Base-by-base conservation (phyloP, 2,329 filamentous ascomycete species). In the Pseudogymnoascus pannorum region DNA sequence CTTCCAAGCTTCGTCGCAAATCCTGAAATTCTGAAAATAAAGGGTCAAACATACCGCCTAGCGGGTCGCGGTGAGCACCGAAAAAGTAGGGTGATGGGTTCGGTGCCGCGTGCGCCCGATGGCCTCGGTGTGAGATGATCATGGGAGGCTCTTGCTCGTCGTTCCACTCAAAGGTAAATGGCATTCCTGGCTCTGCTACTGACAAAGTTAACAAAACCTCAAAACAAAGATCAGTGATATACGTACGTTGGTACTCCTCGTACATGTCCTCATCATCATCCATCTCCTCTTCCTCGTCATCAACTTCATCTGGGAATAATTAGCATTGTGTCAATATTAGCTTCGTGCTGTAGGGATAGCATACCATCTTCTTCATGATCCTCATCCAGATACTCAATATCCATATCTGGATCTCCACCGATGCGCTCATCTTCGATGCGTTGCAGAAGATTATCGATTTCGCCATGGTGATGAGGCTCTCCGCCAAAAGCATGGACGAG, bases 231-330 rank as follows among this genome's bases (percentile, higher is more conserved):
- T 38, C 38, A 31, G 16, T 16, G 9, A 9, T 22, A 24, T 57
- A 78, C 80, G 75, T 77, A 84, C 81, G 76, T 62, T 81, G 78
- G 72, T 81, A 84, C 31, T 80, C 80, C 63, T 85, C 83, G 64
- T 84, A 86, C 62, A 82, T 77, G 68, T 85, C 85, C 60, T 86
- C 82, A 18, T 85, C 83, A 58, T 91, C 88, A 48, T 87, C 86
- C 66, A 88, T 81, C 14, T 85, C 84, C 29, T 85, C 84, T 20
- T 87, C 84, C 44, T 87, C 86, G 40, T 89, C 87, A 16, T 91
- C 89, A n/a, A 80, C 80, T 65, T 51, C 58, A 62, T 63, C 36
- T 64, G 48, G 18, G 60, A 59, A 14, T 35, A 63, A 16, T 64
- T 59, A 42, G 51, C 24, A 42, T 33, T 5, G 18, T 6, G 31